These are phyloP conservation scores for Pythium phragmiticola DNA, from an alignment of 352 stramenopile genomes.

Conservation along the genomic window DNA sequence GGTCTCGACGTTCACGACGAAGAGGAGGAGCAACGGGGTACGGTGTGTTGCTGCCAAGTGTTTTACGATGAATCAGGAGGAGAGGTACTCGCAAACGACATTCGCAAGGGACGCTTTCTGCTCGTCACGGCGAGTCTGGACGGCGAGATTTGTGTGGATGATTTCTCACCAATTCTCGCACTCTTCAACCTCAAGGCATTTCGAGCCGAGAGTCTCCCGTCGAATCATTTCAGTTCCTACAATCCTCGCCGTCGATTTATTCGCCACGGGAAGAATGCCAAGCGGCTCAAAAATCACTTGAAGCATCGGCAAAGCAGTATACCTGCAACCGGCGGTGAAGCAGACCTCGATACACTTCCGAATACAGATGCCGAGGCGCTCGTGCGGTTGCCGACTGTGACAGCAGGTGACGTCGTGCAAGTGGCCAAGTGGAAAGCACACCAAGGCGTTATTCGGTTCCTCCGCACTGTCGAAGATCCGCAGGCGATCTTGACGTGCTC, in stretches of 20 bases:
- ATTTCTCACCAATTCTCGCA: conserved; percentile 52
- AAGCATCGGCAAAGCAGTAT: conserved; percentile 19
- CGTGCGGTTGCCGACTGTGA: conserved; percentile 1
- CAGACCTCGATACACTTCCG: neutral
- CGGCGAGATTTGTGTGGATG: conserved; percentile 48
- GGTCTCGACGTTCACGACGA: neutral
- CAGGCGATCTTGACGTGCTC: conserved; percentile 59
- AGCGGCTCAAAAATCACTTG: conserved; percentile 40
- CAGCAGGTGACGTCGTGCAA: conserved; percentile 32
- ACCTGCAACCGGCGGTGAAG: neutral
- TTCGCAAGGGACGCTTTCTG: conserved; percentile 48
- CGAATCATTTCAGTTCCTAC: conserved; percentile 56
- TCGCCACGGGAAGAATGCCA: conserved; percentile 62
- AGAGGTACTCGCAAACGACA: conserved; percentile 46
- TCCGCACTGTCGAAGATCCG: conserved; percentile 62
- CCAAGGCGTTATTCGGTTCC: conserved; percentile 41
- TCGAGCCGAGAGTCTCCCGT: conserved; percentile 55
- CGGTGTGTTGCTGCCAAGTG: conserved; percentile 47
- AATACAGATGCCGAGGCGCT: neutral
- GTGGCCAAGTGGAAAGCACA: conserved; percentile 58
- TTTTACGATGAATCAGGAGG: conserved; percentile 68
- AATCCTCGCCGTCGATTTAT: conserved; percentile 70
- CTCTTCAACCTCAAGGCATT: conserved; percentile 45
- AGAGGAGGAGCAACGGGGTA: conserved; percentile 19
- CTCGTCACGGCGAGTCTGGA: conserved; percentile 39